phyloP scores from a whole-genome alignment of 2,329 filamentous ascomycete genomes.

The Dryadomyces quercivorus region DNA sequence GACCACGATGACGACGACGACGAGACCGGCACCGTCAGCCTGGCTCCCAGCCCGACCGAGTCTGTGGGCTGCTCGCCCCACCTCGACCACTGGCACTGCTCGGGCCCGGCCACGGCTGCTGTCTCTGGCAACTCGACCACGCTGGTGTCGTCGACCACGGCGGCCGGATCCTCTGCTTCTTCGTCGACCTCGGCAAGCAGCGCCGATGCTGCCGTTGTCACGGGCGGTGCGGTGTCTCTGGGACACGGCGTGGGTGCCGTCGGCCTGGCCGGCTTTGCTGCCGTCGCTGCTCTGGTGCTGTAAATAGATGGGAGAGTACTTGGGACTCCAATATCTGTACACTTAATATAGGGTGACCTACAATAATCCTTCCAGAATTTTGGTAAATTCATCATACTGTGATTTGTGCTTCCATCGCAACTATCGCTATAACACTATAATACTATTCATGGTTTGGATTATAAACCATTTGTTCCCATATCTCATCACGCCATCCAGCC shows the following conservation, averaged over 20 bases:
- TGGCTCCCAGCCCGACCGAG: constrained; percentile 23
- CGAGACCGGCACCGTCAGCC: constrained; percentile 10
- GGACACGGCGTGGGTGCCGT: background rate
- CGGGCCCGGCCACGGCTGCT: constrained; percentile 6
- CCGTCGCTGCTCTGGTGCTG: background rate
- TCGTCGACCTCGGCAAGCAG: background rate
- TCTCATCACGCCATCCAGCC: no score
- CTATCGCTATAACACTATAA: no score
- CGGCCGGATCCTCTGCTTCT: background rate
- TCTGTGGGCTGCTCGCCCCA: constrained; percentile 23
- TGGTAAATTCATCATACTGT: no score
- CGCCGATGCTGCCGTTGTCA: background rate
- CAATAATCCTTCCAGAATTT: no score
- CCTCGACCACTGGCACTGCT: constrained; percentile 25
- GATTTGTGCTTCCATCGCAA: no score
- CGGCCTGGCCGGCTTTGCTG: background rate
- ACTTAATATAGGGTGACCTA: no score
- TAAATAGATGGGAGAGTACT: background rate
- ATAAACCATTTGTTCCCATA: no score
- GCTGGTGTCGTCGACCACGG: background rate
- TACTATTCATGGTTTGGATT: no score
- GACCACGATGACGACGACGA: background rate
- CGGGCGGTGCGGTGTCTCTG: background rate
- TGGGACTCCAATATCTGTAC: no score
- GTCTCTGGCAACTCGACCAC: background rate